Evolutionary conservation across 1,284 basidiomycete species (phyloP), one percentile per base, ranked within the genome.

Genomic region (Naganishia cerealis): DNA sequence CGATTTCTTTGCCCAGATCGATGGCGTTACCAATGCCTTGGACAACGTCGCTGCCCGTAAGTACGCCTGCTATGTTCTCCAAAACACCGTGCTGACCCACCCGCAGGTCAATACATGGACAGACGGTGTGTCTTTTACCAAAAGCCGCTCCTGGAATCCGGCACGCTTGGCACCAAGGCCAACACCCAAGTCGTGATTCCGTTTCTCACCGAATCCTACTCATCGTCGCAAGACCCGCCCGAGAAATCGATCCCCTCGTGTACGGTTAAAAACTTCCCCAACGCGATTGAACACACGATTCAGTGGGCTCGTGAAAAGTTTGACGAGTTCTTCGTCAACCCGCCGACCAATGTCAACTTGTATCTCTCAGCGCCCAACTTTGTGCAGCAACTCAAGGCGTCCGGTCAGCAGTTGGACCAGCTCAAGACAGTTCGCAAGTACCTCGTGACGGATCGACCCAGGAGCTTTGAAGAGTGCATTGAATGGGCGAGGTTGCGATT

Each of bases 261-360:
- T 82, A 99, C 96, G 10, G 91, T 99, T 77, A 99, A 98, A 84
- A 98, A 94, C 82, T 99, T 99, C 87, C 96, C 96, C 38, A 97
- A 99, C 79, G 89, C 90, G 42, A 99, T 99, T 74, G 90, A 94
- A 75, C 96, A 99, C 82, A 98, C 95, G n/a, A 99, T 99, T 72
- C 91, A 95, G 84, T 99, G 96, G 96, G 89, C 92, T 72, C 89
- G 94, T 72, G 88, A 90, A 77, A 90, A 92, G 72, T 98, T 99
- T 79, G 92, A 98, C 77, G 88, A 88, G 69, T 84, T 92, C 62
- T 99, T 98, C 76, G 90, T 96, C 75, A 94, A 94, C 81, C 97
- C 96, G 1, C 86, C 90, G 33, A 91, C 94, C 78, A 90, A 92
- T 58, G 94, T 94, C 78, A 99, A 99, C 82, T 87, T 93, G 53